phyloP scores from a whole-genome alignment of 441 rosid species.

The Capsella rubella region DNA sequence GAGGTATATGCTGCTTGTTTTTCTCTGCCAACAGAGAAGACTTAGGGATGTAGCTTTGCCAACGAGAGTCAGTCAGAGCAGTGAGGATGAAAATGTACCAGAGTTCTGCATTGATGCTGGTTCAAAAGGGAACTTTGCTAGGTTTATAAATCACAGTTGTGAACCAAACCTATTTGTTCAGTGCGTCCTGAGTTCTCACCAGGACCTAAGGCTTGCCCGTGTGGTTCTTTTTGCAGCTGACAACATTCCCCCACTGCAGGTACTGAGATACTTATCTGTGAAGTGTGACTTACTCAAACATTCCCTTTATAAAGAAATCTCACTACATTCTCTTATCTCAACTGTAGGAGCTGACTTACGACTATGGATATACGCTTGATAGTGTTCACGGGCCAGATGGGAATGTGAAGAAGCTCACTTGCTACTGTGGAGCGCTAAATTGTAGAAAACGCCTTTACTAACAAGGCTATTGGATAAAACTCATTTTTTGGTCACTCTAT shows the following conservation, averaged over 20 bases:
- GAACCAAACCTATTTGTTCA: slow-evolving; percentile 94
- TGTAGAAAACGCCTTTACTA: slow-evolving; percentile 84
- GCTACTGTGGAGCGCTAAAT: slow-evolving; percentile 78
- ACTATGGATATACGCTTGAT: slow-evolving; percentile 85
- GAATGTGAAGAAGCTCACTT: slow-evolving; percentile 64
- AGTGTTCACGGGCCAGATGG: slow-evolving; percentile 82
- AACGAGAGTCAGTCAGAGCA: slow-evolving; percentile 35
- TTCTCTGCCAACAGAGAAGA: slow-evolving; percentile 58
- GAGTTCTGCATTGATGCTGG: slow-evolving; percentile 96
- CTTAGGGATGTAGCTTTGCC: slow-evolving; percentile 54
- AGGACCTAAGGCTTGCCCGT: slow-evolving; percentile 83
- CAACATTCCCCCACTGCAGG: slow-evolving; percentile 95
- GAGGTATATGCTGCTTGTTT: slow-evolving; percentile 11
- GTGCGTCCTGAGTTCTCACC: slow-evolving; percentile 82
- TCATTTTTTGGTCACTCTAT: slow-evolving; percentile 15
- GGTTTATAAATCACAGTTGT: slow-evolving; percentile 94
- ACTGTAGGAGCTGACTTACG: slow-evolving; percentile 83
- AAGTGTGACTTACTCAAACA: background rate
- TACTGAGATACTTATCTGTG: slow-evolving; percentile 31
- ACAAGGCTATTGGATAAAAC: slow-evolving; percentile 8
- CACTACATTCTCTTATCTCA: slow-evolving; percentile 20
- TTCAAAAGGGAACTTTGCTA: slow-evolving; percentile 76
- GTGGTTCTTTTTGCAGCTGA: slow-evolving; percentile 93
- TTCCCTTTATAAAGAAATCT: background rate
- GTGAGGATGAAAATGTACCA: slow-evolving; percentile 65